phyloP scores from a whole-genome alignment of 345 rosid species.

The Populus ilicifolia region DNA sequence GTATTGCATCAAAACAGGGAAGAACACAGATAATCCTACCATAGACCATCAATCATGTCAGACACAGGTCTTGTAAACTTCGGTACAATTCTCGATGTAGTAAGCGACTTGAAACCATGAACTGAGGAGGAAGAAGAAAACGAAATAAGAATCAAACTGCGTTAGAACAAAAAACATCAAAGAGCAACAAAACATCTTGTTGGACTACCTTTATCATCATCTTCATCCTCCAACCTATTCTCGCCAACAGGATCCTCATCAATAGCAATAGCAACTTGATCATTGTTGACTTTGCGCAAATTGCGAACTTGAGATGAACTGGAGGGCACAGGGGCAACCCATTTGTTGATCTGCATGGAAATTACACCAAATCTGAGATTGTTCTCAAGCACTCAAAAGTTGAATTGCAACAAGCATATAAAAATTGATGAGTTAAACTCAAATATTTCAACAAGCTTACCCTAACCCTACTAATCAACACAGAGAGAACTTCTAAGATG shows the following conservation, averaged over 20 bases:
- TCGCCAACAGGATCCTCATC: slow-evolving; percentile 47
- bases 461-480: background rate
- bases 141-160: background rate
- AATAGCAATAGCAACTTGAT: slow-evolving; percentile 84
- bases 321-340: slow-evolving; percentile 52
- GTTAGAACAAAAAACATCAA: background rate
- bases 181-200: background rate
- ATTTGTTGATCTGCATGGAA: slow-evolving; percentile 59
- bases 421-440: background rate
- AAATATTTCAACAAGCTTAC: background rate
- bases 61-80: slow-evolving; percentile 73
- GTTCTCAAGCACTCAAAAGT: background rate
- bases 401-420: background rate
- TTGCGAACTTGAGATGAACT: slow-evolving; percentile 79
- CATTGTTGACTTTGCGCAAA: slow-evolving; percentile 77
- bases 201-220: slow-evolving; percentile 81
- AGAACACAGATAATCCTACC: slow-evolving; percentile 38
- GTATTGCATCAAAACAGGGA: slow-evolving; percentile 7
- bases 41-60: slow-evolving; percentile 82
- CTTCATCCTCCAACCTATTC: slow-evolving; percentile 69
- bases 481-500: background rate
- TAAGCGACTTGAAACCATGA: slow-evolving; percentile 93
- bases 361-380: slow-evolving; percentile 4
- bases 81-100: slow-evolving; percentile 75
- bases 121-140: slow-evolving; percentile 31